phyloP scores from a whole-genome alignment of 352 stramenopile genomes.

The Vaucheria bursata region DNA sequence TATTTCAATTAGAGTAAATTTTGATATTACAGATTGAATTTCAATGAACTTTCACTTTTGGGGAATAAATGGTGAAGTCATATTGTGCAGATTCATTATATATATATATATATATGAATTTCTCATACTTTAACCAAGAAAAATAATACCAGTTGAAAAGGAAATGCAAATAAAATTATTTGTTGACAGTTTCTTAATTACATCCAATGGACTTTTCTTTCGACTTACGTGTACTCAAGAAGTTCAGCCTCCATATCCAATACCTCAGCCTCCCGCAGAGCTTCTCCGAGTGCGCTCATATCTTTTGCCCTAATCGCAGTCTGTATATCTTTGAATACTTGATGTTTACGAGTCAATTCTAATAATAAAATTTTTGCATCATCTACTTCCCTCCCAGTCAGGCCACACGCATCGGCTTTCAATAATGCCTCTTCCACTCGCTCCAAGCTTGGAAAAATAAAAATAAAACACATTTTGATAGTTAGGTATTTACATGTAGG shows the following conservation, averaged over 20 bases:
- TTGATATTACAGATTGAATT: too few species aligned
- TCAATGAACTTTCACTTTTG: too few species aligned
- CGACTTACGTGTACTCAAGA: constrained; percentile 16
- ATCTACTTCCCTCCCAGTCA: not conserved
- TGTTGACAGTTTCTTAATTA: too few species aligned
- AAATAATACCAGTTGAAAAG: too few species aligned
- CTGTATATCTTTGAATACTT: constrained; percentile 42
- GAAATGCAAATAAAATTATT: too few species aligned
- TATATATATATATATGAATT: too few species aligned
- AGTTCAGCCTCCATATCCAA: constrained; percentile 45
- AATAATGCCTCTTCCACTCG: constrained; percentile 36
- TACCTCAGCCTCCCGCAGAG: constrained; percentile 45
- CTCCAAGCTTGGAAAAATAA: constrained; percentile 11
- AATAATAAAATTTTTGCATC: not conserved
- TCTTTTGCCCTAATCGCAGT: constrained; percentile 51
- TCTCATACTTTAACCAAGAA: too few species aligned
- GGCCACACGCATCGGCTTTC: constrained; percentile 29
- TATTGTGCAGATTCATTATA: too few species aligned
- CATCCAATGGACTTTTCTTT: too few species aligned
- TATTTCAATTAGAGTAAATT: too few species aligned
- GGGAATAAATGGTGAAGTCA: too few species aligned
- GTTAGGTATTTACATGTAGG: too few species aligned
- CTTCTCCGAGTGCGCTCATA: constrained; percentile 27
- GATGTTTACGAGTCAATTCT: not conserved
- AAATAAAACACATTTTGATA: not conserved